Conservation (phyloP, 2,329 filamentous ascomycete species). For the Talaromyces rugulosus region DNA sequence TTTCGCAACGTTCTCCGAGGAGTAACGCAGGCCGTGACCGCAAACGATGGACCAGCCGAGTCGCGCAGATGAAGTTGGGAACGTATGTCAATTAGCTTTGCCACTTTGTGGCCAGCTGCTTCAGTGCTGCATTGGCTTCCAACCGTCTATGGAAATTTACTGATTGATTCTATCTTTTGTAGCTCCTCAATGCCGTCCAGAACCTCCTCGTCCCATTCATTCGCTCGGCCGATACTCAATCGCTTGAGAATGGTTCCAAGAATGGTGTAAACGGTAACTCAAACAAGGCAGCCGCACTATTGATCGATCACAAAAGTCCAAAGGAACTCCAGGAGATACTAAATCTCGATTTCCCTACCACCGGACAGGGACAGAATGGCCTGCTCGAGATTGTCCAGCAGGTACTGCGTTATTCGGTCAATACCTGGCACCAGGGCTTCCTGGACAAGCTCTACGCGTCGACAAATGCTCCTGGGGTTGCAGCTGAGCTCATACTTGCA, state of each 20-base stretch:
- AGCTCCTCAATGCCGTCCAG: constrained; percentile 40
- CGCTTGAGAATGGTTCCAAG: constrained; percentile 17
- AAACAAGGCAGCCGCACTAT: constrained; percentile 53
- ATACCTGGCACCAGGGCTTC: constrained; percentile 98
- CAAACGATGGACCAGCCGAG: constrained; percentile 14
- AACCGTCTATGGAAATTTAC: neutral
- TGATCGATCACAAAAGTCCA: constrained; percentile 62
- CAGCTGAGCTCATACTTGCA: constrained; percentile 77
- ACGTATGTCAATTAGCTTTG: constrained; percentile 28
- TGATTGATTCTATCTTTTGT: neutral
- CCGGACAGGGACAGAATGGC: constrained; percentile 65
- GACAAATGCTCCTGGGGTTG: constrained; percentile 81
- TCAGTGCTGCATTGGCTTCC: neutral
- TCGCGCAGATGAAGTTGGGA: constrained; percentile 40
- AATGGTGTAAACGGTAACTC: constrained; percentile 54
- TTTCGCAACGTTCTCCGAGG: neutral
- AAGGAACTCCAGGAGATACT: constrained; percentile 55
- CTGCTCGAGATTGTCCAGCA: constrained; percentile 66
- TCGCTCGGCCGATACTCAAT: constrained; percentile 32
- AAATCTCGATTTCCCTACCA: constrained; percentile 48
- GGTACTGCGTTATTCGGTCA: constrained; percentile 81
- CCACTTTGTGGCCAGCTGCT: neutral
- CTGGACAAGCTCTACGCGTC: constrained; percentile 92
- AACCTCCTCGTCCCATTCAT: constrained; percentile 44
- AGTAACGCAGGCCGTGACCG: neutral